phyloP scores from a whole-genome alignment of 2,329 filamentous ascomycete genomes.

The Arthrobotrys musiformis region DNA sequence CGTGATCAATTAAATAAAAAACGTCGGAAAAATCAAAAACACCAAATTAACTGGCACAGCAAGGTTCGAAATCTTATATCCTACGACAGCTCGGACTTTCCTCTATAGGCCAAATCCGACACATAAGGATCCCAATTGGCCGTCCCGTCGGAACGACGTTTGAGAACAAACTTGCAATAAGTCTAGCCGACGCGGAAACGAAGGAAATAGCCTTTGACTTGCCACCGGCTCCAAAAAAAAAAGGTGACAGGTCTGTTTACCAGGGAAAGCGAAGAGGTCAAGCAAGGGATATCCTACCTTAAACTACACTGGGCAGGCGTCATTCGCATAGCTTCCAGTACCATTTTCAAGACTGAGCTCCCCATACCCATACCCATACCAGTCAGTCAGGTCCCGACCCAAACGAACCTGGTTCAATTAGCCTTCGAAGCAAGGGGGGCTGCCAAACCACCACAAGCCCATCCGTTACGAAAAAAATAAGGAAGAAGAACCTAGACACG shows the following conservation, averaged over 20 bases:
- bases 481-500: constrained; percentile 6
- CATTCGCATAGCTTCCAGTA: constrained; percentile 44
- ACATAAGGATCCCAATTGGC: constrained; percentile 13
- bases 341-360: constrained; percentile 44
- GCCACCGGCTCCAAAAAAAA: constrained; percentile 24
- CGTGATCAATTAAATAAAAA: not conserved
- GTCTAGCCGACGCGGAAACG: constrained; percentile 12
- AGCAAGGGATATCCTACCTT: constrained; percentile 40
- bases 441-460: constrained; percentile 14
- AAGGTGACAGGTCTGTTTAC: constrained; percentile 44
- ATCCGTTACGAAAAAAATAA: constrained; percentile 24
- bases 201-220: constrained; percentile 12
- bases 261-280: constrained; percentile 43
- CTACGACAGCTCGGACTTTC: constrained; percentile 31
- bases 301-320: constrained; percentile 50
- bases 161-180: constrained; percentile 23
- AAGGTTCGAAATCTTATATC: not conserved
- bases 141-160: constrained; percentile 53
- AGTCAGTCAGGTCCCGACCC: constrained; percentile 21
- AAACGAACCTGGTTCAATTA: constrained; percentile 43
- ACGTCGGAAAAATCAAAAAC: not conserved
- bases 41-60: too few species aligned
- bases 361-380: constrained; percentile 51
- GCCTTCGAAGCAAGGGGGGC: constrained; percentile 30
- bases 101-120: constrained; percentile 40